These are phyloP conservation scores for Hagleromyces aurorensis DNA, from an alignment of 805 yeast genomes.

Conservation along the genomic window DNA sequence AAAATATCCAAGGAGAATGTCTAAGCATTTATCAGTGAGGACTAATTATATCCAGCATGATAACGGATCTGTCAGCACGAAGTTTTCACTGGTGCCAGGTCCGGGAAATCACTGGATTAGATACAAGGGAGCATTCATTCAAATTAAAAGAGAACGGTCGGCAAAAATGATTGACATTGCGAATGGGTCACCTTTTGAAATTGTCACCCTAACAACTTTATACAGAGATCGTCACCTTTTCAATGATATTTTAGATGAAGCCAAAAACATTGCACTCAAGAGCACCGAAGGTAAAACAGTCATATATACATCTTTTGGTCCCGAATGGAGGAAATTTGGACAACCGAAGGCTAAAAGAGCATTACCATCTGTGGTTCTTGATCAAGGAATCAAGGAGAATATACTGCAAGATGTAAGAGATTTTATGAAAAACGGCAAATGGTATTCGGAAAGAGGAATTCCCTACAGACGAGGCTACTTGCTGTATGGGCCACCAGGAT, in stretches of 20 bases:
- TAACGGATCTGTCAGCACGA: conserved; percentile 83
- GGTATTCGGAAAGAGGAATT: conserved; percentile 96
- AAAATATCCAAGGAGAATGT: conserved; percentile 59
- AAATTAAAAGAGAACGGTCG: conserved; percentile 83
- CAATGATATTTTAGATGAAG: conserved; percentile 67
- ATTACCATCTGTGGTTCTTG: conserved; percentile 80
- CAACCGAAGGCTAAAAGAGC: conserved; percentile 84
- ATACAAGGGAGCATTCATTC: conserved; percentile 82
- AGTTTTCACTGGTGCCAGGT: conserved; percentile 89
- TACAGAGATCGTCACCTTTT: conserved; percentile 73
- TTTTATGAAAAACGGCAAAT: conserved; percentile 68
- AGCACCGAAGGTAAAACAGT: conserved; percentile 91
- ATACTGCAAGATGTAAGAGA: conserved; percentile 70
- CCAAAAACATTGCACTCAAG: conserved; percentile 72
- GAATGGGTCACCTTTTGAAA: conserved; percentile 90
- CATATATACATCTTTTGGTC: conserved; percentile 90
- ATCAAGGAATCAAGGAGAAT: conserved; percentile 57
- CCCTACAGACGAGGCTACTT: conserved; percentile 94
- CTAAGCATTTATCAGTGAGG: conserved; percentile 84
- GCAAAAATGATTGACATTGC: conserved; percentile 83
- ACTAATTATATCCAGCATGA: conserved; percentile 83
- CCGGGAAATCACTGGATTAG: conserved; percentile 88
- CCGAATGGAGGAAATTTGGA: conserved; percentile 98
- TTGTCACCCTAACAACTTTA: conserved; percentile 86
- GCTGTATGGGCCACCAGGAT: conserved; percentile 94